Base-by-base conservation (phyloP, 148 eudicot genomes). In the Chenopodium quinoa region DNA sequence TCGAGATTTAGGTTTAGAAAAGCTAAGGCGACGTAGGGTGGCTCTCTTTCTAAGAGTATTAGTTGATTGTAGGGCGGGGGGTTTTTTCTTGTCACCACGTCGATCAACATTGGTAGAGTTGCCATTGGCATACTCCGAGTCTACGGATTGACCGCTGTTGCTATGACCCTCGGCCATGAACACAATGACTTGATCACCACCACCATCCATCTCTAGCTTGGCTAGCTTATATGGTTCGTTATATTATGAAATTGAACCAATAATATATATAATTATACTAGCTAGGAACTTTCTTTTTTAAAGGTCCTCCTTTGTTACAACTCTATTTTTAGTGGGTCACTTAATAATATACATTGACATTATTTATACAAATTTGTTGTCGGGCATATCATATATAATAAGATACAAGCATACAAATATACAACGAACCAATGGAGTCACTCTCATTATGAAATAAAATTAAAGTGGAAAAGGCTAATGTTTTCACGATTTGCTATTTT, bases 1-100 rank as follows among this genome's bases (percentile, higher is more conserved):
- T 46, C 94, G 83, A 47, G 92, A 72, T 13, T 81, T 87, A 71
- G 94, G 90, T 50, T 91, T 91, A 3, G 94, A 90, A 87, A 91
- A 80, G 83, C 84, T 90, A n/a, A 87, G 78, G 20, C 94, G 90
- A 17, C 85, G 89, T 31, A 90, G 83, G 70, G 90, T 81, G 14
- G 75, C 40, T 80, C 84, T 81, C 20, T 77, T 74, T 58, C 77
- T 63, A 63, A 73, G 78, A 17, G 56, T 52, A 22, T 78, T 68
- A 32, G 73, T 56, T 58, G 75, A 75, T 6, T 60, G 70, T 78
- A 34, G 34, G 12, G 56, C 56, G 44, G 44, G 44, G 16, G 56
- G 17, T 3, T 52, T 52, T 14, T 52, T 52, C 16, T 2, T 52
- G 17, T 14, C 62, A 56, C 48, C 75, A 5, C 32, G 56, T 4